Evolutionary conservation across 495 filamentous ascomycete genomes (phyloP).

Genomic region (Articulospora tetracladia): DNA sequence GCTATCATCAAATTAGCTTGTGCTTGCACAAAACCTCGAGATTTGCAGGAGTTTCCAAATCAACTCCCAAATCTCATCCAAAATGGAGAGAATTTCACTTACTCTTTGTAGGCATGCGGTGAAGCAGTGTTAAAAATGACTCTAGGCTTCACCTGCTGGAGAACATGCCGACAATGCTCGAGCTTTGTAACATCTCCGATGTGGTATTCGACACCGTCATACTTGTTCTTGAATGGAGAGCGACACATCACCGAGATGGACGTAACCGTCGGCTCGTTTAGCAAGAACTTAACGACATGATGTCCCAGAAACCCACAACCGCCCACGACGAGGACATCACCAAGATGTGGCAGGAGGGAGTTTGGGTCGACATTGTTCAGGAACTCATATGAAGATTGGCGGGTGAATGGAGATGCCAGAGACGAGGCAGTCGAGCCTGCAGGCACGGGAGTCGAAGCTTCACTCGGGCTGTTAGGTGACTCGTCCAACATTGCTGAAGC

Average conservation of each 20-base stretch:
- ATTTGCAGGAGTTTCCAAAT: too few species aligned
- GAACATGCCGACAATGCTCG: constrained; percentile 57
- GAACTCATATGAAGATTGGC: neutral
- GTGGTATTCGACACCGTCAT: constrained; percentile 63
- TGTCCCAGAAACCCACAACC: constrained; percentile 64
- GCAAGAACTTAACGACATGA: constrained; percentile 57
- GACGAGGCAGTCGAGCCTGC: neutral
- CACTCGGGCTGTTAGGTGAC: too few species aligned
- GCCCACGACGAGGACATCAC: constrained; percentile 47
- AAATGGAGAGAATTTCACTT: neutral
- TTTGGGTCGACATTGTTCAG: neutral
- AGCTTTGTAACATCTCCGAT: constrained; percentile 82
- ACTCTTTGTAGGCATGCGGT: constrained; percentile 33
- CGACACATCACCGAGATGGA: constrained; percentile 79
- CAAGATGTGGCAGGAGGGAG: neutral
- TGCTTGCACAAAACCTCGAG: neutral
- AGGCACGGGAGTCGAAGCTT: neutral
- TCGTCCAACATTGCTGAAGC: too few species aligned
- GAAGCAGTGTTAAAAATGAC: constrained; percentile 96
- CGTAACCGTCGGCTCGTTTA: constrained; percentile 47
- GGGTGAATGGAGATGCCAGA: neutral
- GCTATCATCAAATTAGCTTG: neutral
- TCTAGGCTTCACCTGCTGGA: constrained; percentile 66
- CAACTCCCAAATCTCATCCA: too few species aligned
- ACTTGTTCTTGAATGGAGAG: constrained; percentile 66